These are phyloP conservation scores for Cladosporium sp. DNA, from an alignment of 2,329 filamentous ascomycete genomes.

Conservation along the genomic window DNA sequence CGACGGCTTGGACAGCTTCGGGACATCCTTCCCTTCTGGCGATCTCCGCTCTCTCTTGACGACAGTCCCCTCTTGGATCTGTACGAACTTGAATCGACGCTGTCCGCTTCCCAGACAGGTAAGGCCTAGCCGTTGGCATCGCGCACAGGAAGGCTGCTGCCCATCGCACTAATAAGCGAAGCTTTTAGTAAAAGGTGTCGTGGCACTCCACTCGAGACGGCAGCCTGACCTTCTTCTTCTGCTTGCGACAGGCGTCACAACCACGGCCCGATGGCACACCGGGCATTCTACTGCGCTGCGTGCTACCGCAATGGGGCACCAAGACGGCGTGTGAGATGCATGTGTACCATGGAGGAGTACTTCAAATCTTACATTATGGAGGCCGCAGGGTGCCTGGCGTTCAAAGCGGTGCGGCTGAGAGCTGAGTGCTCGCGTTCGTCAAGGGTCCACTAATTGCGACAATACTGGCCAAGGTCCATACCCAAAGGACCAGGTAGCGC, in stretches of 20 bases:
- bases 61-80: background rate
- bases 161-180: constrained; percentile 12
- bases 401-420: background rate
- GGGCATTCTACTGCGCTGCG: constrained; percentile 12
- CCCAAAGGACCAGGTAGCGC: too few relatives aligned
- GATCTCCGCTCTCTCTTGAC: background rate
- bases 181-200: background rate
- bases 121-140: constrained; percentile 13
- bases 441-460: too few relatives aligned
- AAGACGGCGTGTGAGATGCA: background rate
- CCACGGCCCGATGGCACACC: constrained; percentile 25
- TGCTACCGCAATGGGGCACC: background rate
- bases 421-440: background rate
- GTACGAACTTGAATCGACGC: constrained; percentile 15
- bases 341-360: background rate
- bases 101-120: constrained; percentile 12
- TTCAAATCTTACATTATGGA: background rate
- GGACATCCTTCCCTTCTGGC: background rate
- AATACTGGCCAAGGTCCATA: too few relatives aligned
- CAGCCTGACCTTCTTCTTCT: constrained; percentile 15
- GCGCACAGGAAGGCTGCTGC: constrained; percentile 11
- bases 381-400: background rate
- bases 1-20: background rate
- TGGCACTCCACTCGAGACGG: background rate
- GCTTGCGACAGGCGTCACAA: constrained; percentile 15